Conservation (phyloP, 148 eudicot genomes). For the Agrostemma githago region DNA sequence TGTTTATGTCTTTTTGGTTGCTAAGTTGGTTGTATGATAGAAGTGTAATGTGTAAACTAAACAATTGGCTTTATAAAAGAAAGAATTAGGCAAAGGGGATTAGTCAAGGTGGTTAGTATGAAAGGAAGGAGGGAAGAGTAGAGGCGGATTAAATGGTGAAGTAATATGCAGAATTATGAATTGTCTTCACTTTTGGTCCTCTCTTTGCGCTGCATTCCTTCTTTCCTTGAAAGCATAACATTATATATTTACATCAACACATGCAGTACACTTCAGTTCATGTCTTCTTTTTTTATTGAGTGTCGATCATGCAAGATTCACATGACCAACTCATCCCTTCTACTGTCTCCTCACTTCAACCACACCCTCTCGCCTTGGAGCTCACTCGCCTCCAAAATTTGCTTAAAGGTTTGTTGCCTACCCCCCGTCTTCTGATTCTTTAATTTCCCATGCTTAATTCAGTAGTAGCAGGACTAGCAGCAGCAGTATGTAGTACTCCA, state of each 20-base stretch:
- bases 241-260: constrained; percentile 1
- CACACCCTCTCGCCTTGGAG: constrained; percentile 64
- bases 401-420: constrained; percentile 29
- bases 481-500: no score
- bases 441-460: no score
- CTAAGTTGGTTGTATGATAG: no score
- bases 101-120: no score
- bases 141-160: constrained; percentile 40
- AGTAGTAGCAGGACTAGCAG: no score
- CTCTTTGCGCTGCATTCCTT: constrained; percentile 56
- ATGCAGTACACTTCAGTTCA: background rate
- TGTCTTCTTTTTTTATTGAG: background rate
- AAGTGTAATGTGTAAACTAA: no score
- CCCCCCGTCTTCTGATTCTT: background rate
- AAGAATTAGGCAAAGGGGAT: no score
- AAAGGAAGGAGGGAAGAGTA: no score
- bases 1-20: no score
- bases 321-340: constrained; percentile 14
- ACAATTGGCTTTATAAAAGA: no score
- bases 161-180: constrained; percentile 14
- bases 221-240: constrained; percentile 41
- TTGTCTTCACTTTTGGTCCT: constrained; percentile 8
- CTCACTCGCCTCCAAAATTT: constrained; percentile 60
- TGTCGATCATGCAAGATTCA: constrained; percentile 38
- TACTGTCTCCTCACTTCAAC: constrained; percentile 34